Conservation (phyloP, 352 stramenopile genomes). For the Pythium plurisporium region DNA sequence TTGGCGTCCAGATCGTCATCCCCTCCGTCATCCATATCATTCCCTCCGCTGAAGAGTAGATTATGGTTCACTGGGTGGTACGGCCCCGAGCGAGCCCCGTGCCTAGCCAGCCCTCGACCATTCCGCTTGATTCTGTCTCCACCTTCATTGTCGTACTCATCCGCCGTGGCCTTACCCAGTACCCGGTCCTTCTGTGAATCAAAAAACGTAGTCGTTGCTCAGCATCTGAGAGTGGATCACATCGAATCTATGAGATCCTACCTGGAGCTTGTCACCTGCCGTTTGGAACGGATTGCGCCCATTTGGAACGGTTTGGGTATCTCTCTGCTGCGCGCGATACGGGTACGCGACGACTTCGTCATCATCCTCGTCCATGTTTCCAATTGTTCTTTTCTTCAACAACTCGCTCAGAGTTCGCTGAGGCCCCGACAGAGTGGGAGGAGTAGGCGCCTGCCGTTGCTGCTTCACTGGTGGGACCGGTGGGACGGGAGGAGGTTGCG, state of each 20-base stretch:
- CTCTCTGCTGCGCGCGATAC: not conserved
- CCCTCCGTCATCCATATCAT: constrained; percentile 7
- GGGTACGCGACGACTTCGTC: constrained; percentile 9
- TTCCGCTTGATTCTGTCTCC: constrained; percentile 21
- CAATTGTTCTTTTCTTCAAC: constrained; percentile 12
- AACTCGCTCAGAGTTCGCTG: constrained; percentile 20
- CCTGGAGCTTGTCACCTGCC: constrained; percentile 49
- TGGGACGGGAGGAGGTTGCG: too few species aligned
- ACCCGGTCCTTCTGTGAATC: constrained; percentile 15
- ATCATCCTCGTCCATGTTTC: constrained; percentile 1
- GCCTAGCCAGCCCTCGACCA: constrained; percentile 17
- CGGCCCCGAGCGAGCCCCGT: constrained; percentile 29
- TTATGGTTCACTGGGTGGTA: constrained; percentile 81
- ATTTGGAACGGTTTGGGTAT: not conserved
- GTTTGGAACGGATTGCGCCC: constrained; percentile 63
- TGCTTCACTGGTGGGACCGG: not conserved
- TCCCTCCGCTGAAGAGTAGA: constrained; percentile 39
- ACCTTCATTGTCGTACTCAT: constrained; percentile 35
- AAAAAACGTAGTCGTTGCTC: not conserved
- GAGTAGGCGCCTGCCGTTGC: too few species aligned
- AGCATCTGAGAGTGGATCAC: not conserved
- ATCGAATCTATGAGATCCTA: not conserved
- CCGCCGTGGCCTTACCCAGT: constrained; percentile 20
- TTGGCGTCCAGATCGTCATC: constrained; percentile 25
- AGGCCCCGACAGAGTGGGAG: not conserved